These are phyloP conservation scores for Penicillium paneum DNA, from an alignment of 2,329 filamentous ascomycete species.

Conservation along the genomic window DNA sequence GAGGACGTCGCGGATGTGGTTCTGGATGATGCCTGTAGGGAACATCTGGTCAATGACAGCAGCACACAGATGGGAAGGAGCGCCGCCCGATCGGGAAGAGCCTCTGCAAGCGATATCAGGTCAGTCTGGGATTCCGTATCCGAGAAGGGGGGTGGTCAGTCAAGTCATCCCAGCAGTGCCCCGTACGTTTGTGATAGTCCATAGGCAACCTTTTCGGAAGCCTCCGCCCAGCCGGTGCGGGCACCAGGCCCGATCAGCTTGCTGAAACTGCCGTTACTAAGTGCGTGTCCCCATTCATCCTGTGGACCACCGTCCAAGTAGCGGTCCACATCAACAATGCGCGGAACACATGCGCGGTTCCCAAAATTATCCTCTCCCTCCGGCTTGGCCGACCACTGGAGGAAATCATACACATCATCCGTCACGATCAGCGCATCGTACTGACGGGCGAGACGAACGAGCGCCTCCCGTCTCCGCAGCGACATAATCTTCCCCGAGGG, in stretches of 20 bases:
- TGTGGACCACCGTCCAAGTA: conserved; percentile 59
- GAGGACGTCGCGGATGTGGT: conserved; percentile 52
- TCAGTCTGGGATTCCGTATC: conserved; percentile 10
- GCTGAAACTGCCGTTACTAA: conserved; percentile 86
- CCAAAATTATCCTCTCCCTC: conserved; percentile 5
- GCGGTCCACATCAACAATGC: conserved; percentile 75
- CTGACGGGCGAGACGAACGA: conserved; percentile 73
- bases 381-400: conserved; percentile 66
- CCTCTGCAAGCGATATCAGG: conserved; percentile 42
- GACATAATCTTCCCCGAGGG: conserved; percentile 83
- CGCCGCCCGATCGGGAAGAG: conserved; percentile 57
- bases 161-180: conserved; percentile 6
- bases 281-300: conserved; percentile 70
- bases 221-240: conserved; percentile 86
- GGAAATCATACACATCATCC: conserved; percentile 92
- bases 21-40: conserved; percentile 50
- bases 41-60: conserved; percentile 57
- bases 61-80: conserved; percentile 58
- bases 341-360: conserved; percentile 56
- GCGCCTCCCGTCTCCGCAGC: conserved; percentile 59
- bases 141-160: background rate
- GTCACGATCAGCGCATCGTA: conserved; percentile 78
- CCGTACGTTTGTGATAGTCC: conserved; percentile 59
- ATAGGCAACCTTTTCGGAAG: conserved; percentile 58
- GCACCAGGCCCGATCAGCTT: conserved; percentile 81